A percentile compares a stretch with the other conserved stretches of the same genome.
phyloP scores from a whole-genome alignment of 2,329 filamentous ascomycete genomes.

The Clarireedia sp. region DNA sequence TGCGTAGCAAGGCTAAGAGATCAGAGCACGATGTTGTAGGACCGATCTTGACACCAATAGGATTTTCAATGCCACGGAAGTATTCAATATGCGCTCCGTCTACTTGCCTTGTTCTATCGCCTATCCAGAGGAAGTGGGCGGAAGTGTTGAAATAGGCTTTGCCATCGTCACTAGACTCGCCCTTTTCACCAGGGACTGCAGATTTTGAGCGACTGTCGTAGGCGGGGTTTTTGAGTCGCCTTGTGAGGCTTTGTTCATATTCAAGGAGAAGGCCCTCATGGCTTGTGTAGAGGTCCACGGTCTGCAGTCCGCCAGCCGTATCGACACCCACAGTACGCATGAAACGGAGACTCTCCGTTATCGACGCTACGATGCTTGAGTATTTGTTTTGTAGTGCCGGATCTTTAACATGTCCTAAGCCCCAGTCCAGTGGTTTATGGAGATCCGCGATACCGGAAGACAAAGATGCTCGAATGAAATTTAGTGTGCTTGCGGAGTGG shows the following conservation, averaged over 20 bases:
- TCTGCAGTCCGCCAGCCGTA: constrained; percentile 74
- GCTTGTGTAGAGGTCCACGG: constrained; percentile 89
- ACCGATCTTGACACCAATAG: constrained; percentile 92
- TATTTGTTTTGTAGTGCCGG: constrained; percentile 80
- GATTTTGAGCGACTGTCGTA: constrained; percentile 17
- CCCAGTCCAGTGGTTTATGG: constrained; percentile 91
- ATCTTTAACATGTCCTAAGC: constrained; percentile 82
- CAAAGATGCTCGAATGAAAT: constrained; percentile 80
- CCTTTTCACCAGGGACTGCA: background rate
- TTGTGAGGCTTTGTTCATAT: constrained; percentile 84
- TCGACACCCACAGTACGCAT: constrained; percentile 90
- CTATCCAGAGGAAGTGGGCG: constrained; percentile 97
- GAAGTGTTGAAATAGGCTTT: constrained; percentile 83
- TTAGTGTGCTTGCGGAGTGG: constrained; percentile 87
- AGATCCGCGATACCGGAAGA: constrained; percentile 87
- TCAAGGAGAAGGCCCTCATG: constrained; percentile 92
- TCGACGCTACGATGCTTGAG: constrained; percentile 71
- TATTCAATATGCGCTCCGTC: constrained; percentile 94
- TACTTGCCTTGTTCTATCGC: constrained; percentile 88
- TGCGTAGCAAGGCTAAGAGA: constrained; percentile 69
- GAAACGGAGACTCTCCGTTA: constrained; percentile 87
- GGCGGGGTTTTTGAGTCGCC: constrained; percentile 59
- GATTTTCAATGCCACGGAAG: constrained; percentile 92
- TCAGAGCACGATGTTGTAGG: constrained; percentile 73
- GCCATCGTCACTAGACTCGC: constrained; percentile 19